Percentiles rank a stretch among this genome's conserved stretches.
phyloP scores from a whole-genome alignment of 345 rosid species.

The Murraya paniculata region DNA sequence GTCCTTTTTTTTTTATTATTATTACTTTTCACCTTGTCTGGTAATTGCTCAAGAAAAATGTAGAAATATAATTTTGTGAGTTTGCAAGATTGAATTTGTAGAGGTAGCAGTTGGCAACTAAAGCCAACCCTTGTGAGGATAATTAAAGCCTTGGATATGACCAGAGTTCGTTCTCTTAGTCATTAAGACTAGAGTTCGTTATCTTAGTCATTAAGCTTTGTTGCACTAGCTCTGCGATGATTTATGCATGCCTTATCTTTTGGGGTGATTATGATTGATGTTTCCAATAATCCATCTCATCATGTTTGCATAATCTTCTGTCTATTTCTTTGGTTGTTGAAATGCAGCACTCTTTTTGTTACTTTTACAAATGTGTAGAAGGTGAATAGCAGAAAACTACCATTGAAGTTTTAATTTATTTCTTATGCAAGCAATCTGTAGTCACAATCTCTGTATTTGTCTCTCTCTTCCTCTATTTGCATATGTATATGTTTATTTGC shows the following conservation, averaged over 20 bases:
- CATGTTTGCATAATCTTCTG: not conserved
- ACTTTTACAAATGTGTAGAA: not conserved
- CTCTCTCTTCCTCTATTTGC: not conserved
- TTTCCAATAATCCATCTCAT: not conserved
- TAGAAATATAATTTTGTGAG: not conserved
- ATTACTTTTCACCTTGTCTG: not conserved
- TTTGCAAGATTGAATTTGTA: not conserved
- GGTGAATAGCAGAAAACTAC: not conserved
- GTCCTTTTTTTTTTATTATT: no score
- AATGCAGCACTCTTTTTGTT: not conserved
- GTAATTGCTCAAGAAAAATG: not conserved
- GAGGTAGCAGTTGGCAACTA: not conserved
- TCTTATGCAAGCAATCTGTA: not conserved
- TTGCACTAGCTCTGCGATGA: not conserved
- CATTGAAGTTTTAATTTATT: conserved; percentile 3
- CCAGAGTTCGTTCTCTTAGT: not conserved
- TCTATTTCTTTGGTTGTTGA: not conserved
- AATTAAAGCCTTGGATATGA: not conserved
- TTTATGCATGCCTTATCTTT: not conserved
- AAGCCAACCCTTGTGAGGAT: not conserved
- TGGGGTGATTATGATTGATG: not conserved
- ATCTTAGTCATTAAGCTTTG: not conserved
- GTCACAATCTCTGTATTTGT: not conserved
- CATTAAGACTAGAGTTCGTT: not conserved
- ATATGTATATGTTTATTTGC: not conserved